These are phyloP conservation scores for Ceriops decandra DNA, from an alignment of 345 rosid genomes.

Conservation along the genomic window DNA sequence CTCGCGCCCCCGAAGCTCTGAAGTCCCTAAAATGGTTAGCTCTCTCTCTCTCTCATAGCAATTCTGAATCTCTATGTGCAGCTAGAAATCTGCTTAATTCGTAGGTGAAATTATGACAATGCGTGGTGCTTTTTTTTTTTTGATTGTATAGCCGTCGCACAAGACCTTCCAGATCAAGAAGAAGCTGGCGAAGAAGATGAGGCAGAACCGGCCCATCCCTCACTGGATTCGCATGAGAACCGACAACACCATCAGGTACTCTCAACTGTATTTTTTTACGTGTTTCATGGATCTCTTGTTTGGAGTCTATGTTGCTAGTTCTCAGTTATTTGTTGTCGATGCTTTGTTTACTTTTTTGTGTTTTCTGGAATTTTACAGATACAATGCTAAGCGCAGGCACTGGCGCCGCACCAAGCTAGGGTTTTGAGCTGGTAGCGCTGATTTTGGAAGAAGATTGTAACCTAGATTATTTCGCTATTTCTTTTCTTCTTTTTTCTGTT, in stretches of 20 bases:
- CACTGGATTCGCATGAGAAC: conserved; percentile 71
- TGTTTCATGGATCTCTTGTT: background rate
- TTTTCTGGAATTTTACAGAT: conserved; percentile 8
- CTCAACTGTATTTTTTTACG: too few species aligned
- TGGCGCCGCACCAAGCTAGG: conserved; percentile 38
- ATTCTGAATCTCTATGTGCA: background rate
- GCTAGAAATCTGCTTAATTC: background rate
- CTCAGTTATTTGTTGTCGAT: background rate
- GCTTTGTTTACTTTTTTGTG: background rate
- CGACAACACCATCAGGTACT: conserved; percentile 61
- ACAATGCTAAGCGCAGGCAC: conserved; percentile 34
- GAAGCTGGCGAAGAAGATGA: conserved; percentile 77
- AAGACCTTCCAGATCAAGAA: conserved; percentile 78
- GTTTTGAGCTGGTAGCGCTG: conserved; percentile 15
- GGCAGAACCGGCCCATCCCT: conserved; percentile 75
- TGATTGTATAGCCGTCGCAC: conserved; percentile 69
- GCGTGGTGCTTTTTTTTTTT: background rate
- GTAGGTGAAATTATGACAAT: background rate
- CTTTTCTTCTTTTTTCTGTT: too few species aligned
- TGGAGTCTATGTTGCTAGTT: background rate
- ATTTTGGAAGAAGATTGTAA: background rate
- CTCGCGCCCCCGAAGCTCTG: too few species aligned
- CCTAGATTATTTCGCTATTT: background rate
- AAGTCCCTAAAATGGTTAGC: background rate
- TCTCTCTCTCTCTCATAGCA: background rate